Evolutionary conservation across 139 green algal genomes (phyloP), one percentile per base, ranked within the genome.

Genomic region (Closterium sp.): DNA sequence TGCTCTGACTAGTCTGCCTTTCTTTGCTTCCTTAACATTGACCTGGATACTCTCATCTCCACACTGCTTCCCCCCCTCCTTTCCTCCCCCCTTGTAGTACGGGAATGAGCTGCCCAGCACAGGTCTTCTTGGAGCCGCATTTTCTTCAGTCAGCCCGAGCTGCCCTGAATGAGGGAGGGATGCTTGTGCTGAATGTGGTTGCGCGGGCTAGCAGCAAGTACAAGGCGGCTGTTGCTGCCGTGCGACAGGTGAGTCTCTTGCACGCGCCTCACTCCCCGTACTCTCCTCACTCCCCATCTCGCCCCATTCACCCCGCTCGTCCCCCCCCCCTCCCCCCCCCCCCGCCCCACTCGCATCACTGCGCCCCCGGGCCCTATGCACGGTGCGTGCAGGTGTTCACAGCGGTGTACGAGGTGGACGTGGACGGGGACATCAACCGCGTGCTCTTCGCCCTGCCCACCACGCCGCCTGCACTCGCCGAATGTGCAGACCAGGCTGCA

Each of bases 371-470:
- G 4, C 32, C 32, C 2, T 38, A 4, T 4, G 32, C 32, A 4
- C 4, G 32, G 32, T 38, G 32, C 32, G 24, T 21, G 90, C 90
- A 86, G n/a, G 50, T 92, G 5, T 96, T 96, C 86, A 21, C 88
- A n/a, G 92, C 95, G 45, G 92, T 96, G 31, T 93, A 95, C 38
- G 73, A 94, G 22, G 31, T 95, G 10, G 89, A 95, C 31, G 89
- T 97, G 31, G 94, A 96, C 28, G 92, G 91, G 22, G 95, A 96
- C 32, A 94, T 96, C 21, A 96, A 96, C 85, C 89, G 89, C 2
- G 93, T 96, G 13, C 29, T 96, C 10, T 96, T 96, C 90, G 95
- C 93, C 4, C 45, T 96, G 90, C 90, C 90, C 24, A 0, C 50
- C 13, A 22, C 17, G 50, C 50, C 50, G 50, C 50, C 50, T 73